phyloP scores from a whole-genome alignment of 352 stramenopile genomes.

The Globisporangium heterothallicum region DNA sequence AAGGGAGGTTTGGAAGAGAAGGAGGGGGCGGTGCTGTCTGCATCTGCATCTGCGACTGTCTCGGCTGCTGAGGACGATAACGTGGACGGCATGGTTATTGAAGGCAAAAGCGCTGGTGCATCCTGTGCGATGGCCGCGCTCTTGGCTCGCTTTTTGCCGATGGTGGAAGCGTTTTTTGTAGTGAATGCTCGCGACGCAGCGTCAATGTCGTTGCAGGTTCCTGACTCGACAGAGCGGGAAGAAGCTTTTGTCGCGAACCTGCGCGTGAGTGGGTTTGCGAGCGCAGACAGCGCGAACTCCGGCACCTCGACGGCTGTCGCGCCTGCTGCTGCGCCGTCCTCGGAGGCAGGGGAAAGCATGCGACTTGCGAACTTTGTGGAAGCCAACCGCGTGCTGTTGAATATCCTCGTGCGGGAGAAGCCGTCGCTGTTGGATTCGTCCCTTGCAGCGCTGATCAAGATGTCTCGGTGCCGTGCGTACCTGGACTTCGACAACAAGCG shows the following conservation, averaged over 20 bases:
- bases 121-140: constrained; percentile 91
- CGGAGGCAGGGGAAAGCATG: constrained; percentile 57
- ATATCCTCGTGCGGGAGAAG: constrained; percentile 96
- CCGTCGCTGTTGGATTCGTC: constrained; percentile 94
- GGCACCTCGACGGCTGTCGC: constrained; percentile 24
- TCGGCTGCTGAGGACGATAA: constrained; percentile 58
- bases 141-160: constrained; percentile 95
- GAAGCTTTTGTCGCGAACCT: constrained; percentile 73
- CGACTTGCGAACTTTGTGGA: constrained; percentile 92
- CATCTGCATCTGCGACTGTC: constrained; percentile 20
- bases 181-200: constrained; percentile 90
- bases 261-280: constrained; percentile 48
- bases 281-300: constrained; percentile 26
- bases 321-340: constrained; percentile 16
- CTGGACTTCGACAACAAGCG: constrained; percentile 99
- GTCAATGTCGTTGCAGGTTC: constrained; percentile 68
- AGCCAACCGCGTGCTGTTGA: constrained; percentile 95
- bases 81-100: constrained; percentile 72
- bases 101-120: constrained; percentile 82
- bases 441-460: constrained; percentile 93
- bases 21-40: constrained; percentile 13
- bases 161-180: constrained; percentile 98
- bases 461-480: constrained; percentile 92
- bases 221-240: constrained; percentile 70
- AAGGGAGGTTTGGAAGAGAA: constrained; percentile 68